Base-by-base conservation (phyloP, 352 stramenopile species). In the Hyaloperonospora brassicae region DNA sequence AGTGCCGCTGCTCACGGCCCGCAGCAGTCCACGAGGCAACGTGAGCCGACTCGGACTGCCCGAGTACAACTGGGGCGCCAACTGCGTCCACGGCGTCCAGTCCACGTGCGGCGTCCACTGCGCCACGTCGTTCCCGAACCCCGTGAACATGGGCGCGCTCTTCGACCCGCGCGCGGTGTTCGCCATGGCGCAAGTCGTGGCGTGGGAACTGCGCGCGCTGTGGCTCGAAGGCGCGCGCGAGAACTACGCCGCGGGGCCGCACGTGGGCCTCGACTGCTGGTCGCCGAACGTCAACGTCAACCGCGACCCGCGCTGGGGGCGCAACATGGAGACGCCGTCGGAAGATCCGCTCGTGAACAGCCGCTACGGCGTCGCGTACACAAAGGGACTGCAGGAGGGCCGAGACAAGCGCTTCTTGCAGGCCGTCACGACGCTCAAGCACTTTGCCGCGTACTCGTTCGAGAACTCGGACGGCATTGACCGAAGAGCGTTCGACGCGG, bases 221-320 rank as follows among this genome's bases (percentile, higher is more conserved):
- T 89, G 81, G 81, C 75, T 89, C 14, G 79, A 91, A 61, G 81
- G 76, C 5, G 81, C 81, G 0, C 57, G 71, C 7, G 81, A 91
- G 44, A 89, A 91, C 53, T 87, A 88, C 50, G 52, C 52, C 5
- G 38, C 47, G 0, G 80, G 76, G 10, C 73, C 62, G 57, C 81
- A 94, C 43, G 61, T 89, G 17, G 91, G 90, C 0, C 68, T 98
- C 21, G 95, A 95, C 46, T 97, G 84, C 65, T 98, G 87, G 84
- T 93, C 84, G 44, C 95, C 95, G 11, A 98, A 97, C 57, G 90
- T 98, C 50, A 98, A 98, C 65, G 87, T 98, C 49, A 95, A 96
- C 47, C 70, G 93, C 57, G 92, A 98, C 72, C 92, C 93, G 35
- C 72, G 92, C 46, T 98, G 90, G 90, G 95, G 95, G 7, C 68